Base-by-base conservation (phyloP, 2,329 filamentous ascomycete species). In the Lecanicillium sp. region DNA sequence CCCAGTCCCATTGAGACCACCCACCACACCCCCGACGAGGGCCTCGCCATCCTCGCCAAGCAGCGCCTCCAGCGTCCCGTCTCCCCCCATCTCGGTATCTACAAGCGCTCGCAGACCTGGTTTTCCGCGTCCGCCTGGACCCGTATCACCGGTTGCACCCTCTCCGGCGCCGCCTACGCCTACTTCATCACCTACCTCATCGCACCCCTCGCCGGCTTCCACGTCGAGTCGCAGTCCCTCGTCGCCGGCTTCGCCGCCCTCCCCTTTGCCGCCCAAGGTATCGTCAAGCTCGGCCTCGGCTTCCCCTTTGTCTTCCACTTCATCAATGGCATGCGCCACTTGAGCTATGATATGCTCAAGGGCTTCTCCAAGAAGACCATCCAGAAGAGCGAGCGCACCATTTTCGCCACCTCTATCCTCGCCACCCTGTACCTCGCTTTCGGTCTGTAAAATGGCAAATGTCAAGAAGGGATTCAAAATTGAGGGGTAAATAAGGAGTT, bases 51-150 rank as follows among this genome's bases (percentile, higher is more conserved):
- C 69, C 87, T 96, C 63, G 83, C 79, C 60, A 73, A 81, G 62
- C 90, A 96, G 75, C 90, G 90, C 60, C 77, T 84, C 48, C 70
- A 77, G 62, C 90, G 90, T 44, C 90, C 90, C 63, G 77, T 95
- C 59, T 78, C 88, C 38, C 90, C 90, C 48, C 90, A 96, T 65
- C 80, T 96, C 54, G 66, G 71, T 62, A 90, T 94, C 78, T 96
- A 96, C 82, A 78, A 81, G 67, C 79, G 85, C 51, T 82, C 88
- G 68, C 86, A 96, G 71, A 93, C 88, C 59, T 95, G 84, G 84
- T 84, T 87, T 67, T 76, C 77, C 57, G 83, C 82, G 58, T 81
- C 74, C 50, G 75, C 77, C 56, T 77, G 87, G 69, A 87, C 90
- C 73, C 89, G 90, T 61, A 81, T 95, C 71, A 91, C 88, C n/a